phyloP scores from a whole-genome alignment of 177 flowering plant genomes.

The Telopea speciosissima region DNA sequence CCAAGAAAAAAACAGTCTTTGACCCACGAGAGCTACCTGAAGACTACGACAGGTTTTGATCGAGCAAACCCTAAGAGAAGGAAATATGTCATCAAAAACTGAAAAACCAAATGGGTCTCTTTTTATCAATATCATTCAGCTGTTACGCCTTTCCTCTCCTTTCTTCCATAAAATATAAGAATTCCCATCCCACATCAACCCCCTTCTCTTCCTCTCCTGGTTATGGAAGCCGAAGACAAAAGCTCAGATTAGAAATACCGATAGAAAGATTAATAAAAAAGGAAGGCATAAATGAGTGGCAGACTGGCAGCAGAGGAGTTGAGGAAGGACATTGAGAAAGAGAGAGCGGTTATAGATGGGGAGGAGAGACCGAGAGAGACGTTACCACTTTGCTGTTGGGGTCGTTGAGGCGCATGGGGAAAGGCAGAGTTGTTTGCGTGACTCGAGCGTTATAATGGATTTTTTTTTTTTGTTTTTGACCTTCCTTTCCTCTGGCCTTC shows the following conservation, averaged over 20 bases:
- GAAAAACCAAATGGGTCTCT: neutral
- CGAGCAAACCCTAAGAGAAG: slow-evolving; percentile 1
- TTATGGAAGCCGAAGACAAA: neutral
- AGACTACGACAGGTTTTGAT: neutral
- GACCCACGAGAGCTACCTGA: neutral
- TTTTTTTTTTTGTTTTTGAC: too few relatives aligned
- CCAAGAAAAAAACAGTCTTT: too few relatives aligned
- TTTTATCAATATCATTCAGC: neutral
- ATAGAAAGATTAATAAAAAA: too few relatives aligned
- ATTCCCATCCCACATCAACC: too few relatives aligned
- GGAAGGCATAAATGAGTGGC: too few relatives aligned
- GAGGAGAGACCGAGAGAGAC: neutral
- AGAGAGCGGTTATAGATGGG: neutral
- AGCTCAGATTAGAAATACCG: too few relatives aligned
- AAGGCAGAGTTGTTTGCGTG: too few relatives aligned
- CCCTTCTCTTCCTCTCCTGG: neutral
- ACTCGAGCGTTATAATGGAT: neutral
- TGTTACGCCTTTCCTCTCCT: too few relatives aligned
- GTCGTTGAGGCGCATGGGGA: neutral
- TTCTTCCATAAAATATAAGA: too few relatives aligned
- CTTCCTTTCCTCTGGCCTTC: too few relatives aligned
- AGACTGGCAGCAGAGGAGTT: too few relatives aligned
- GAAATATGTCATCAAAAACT: neutral
- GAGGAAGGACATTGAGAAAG: too few relatives aligned
- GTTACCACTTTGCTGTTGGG: neutral